These are phyloP conservation scores for Stephanodiscus triporus DNA, from an alignment of 108 stramenopile species.

Conservation along the genomic window DNA sequence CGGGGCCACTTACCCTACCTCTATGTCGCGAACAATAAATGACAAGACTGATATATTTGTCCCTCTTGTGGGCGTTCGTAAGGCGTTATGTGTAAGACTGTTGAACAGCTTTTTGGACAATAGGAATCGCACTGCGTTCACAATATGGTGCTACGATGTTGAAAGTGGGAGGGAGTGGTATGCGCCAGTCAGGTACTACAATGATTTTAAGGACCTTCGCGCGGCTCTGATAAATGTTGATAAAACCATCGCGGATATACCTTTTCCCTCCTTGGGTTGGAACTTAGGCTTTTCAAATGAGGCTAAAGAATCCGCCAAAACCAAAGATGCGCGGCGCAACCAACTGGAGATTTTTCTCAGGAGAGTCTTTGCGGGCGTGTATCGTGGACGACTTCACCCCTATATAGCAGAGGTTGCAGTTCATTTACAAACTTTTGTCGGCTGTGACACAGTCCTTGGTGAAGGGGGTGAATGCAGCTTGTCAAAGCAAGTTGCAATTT, in stretches of 20 bases:
- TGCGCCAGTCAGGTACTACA: slow-evolving; percentile 79
- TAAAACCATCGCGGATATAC: slow-evolving; percentile 53
- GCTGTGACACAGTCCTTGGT: slow-evolving; percentile 55
- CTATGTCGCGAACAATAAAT: slow-evolving; percentile 2
- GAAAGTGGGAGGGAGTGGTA: slow-evolving; percentile 85
- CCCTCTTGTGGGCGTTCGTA: slow-evolving; percentile 75
- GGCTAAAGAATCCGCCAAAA: slow-evolving; percentile 39
- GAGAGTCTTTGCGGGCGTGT: slow-evolving; percentile 59
- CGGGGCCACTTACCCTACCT: slow-evolving; percentile 19
- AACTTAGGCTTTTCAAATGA: slow-evolving; percentile 42
- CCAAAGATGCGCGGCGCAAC: slow-evolving; percentile 50
- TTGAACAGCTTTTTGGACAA: slow-evolving; percentile 74
- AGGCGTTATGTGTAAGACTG: slow-evolving; percentile 77
- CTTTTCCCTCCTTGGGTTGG: slow-evolving; percentile 59
- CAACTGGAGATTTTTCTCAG: slow-evolving; percentile 76
- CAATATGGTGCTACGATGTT: slow-evolving; percentile 84
- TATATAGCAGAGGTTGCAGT: slow-evolving; percentile 70
- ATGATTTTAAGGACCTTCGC: slow-evolving; percentile 80
- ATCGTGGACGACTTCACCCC: slow-evolving; percentile 62
- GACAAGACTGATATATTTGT: slow-evolving; percentile 54
- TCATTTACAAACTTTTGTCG: slow-evolving; percentile 87
- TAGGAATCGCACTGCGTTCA: slow-evolving; percentile 65
- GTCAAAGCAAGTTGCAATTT: slow-evolving; percentile 50
- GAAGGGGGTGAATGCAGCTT: slow-evolving; percentile 18
- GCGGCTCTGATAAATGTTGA: slow-evolving; percentile 47